Base-by-base conservation (phyloP, 768 basidiomycete genomes). In the Boletus rubropictus region DNA sequence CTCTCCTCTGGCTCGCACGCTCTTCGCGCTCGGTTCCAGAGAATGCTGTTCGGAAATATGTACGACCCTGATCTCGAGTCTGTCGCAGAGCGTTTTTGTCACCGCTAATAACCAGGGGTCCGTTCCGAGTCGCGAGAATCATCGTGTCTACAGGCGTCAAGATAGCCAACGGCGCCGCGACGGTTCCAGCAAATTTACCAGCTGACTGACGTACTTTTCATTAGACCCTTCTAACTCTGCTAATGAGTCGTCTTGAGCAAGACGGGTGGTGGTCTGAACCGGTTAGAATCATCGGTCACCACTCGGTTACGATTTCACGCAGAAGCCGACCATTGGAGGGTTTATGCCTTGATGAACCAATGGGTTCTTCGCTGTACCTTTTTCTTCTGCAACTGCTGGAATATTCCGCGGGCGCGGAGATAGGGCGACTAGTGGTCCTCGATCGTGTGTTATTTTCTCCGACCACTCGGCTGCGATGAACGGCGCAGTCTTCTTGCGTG, bases 171-270 rank as follows among this genome's bases (percentile, higher is more conserved):
- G n/a, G n/a, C n/a, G n/a, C n/a, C n/a, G n/a, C n/a, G n/a, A n/a
- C n/a, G 93, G 33, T 79, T 94, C 56, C 95, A 93, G 93, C 78
- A 90, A 6, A 82, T 91, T 0, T 95, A 94, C 64, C 89, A n/a
- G n/a, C n/a, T n/a, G n/a, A n/a, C n/a, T n/a, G n/a, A n/a, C n/a
- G n/a, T n/a, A n/a, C n/a, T n/a, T n/a, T 27, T 82, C 88, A 2
- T 72, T 95, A 10, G 90, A 93, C 62, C 76, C 79, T 1, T 67
- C 65, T 20, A 91, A 93, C 43, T 66, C 80, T 3, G 53, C 77
- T 0, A 68, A 74, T 38, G 90, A 6, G 24, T 25, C 24, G 24
- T 25, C 24, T 25, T 5, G 6, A 25, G 5, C 24, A 25, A 25
- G 8, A 8, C 8, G 24, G 5, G 24, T 25, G 24, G 8, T 25